Evolutionary conservation across 2,329 filamentous ascomycete species (phyloP).

Genomic region (Xylaria multiplex): DNA sequence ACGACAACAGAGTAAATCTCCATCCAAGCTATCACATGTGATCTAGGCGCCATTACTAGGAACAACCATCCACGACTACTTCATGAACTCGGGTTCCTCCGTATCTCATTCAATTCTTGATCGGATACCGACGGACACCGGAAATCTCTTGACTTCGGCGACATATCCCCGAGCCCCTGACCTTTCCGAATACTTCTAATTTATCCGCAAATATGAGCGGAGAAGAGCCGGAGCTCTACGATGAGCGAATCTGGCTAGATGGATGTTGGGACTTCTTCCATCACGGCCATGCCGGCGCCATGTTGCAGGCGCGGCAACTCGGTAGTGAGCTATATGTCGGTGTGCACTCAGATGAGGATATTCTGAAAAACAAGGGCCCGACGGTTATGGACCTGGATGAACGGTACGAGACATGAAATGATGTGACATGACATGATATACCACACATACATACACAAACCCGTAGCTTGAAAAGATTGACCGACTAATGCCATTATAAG

Average conservation of each 20-base stretch:
- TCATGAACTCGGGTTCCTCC: background rate
- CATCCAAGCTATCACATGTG: background rate
- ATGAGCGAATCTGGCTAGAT: conserved; percentile 93
- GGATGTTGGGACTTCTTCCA: conserved; percentile 99
- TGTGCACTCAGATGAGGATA: conserved; percentile 94
- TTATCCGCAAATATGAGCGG: conserved; percentile 24
- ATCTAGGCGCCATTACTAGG: too few relatives aligned
- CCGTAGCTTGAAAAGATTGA: background rate
- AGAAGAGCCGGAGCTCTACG: conserved; percentile 60
- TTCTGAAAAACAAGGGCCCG: conserved; percentile 95
- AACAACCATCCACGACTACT: background rate
- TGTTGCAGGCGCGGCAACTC: conserved; percentile 93
- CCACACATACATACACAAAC: conserved; percentile 2
- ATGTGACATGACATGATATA: background rate
- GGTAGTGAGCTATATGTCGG: conserved; percentile 90
- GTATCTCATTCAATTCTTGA: background rate
- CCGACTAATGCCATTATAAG: conserved; percentile 56
- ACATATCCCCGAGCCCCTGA: background rate
- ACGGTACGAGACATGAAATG: conserved; percentile 62
- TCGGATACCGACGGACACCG: background rate
- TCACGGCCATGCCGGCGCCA: conserved; percentile 96
- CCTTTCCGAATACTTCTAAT: conserved; percentile 1
- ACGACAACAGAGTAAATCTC: conserved; percentile 3
- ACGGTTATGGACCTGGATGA: conserved; percentile 96
- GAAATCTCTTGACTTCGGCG: background rate